These are phyloP conservation scores for Cyclocybe aegerita DNA, from an alignment of 768 basidiomycete species.

Conservation along the genomic window DNA sequence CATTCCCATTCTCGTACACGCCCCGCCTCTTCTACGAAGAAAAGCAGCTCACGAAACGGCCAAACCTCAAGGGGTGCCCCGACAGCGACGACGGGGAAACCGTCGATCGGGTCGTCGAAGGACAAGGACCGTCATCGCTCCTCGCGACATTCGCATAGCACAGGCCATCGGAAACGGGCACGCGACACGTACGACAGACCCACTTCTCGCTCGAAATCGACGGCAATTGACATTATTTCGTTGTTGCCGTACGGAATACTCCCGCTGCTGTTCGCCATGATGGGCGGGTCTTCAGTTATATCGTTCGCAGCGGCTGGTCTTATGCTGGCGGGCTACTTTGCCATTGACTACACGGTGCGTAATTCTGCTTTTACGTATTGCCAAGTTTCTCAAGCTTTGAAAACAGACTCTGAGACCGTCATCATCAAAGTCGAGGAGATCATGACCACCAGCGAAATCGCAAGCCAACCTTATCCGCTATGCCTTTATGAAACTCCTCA, in stretches of 20 bases:
- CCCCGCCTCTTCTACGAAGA: too few relatives aligned
- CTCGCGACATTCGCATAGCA: not conserved
- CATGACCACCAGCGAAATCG: too few relatives aligned
- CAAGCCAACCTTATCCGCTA: too few relatives aligned
- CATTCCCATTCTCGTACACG: too few relatives aligned
- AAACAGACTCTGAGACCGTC: too few relatives aligned
- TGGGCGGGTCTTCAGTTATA: slow-evolving; percentile 14
- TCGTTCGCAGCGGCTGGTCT: slow-evolving; percentile 17
- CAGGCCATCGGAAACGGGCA: not conserved
- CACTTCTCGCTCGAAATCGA: not conserved
- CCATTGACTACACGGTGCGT: slow-evolving; percentile 16
- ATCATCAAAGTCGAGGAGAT: too few relatives aligned
- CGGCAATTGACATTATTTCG: slow-evolving; percentile 6
- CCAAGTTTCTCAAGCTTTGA: not conserved
- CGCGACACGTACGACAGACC: not conserved
- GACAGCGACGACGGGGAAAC: too few relatives aligned
- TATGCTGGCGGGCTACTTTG: slow-evolving; percentile 19
- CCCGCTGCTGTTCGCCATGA: slow-evolving; percentile 21
- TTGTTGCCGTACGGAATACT: slow-evolving; percentile 23
- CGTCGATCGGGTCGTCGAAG: too few relatives aligned
- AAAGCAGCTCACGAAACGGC: too few relatives aligned
- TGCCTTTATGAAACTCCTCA: too few relatives aligned
- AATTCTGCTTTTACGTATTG: not conserved
- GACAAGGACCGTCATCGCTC: too few relatives aligned
- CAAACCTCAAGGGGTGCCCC: too few relatives aligned